Percentiles rank a stretch among this genome's conserved stretches.
phyloP scores from a whole-genome alignment of 139 green algal genomes.

The Coccomyxa sp. region DNA sequence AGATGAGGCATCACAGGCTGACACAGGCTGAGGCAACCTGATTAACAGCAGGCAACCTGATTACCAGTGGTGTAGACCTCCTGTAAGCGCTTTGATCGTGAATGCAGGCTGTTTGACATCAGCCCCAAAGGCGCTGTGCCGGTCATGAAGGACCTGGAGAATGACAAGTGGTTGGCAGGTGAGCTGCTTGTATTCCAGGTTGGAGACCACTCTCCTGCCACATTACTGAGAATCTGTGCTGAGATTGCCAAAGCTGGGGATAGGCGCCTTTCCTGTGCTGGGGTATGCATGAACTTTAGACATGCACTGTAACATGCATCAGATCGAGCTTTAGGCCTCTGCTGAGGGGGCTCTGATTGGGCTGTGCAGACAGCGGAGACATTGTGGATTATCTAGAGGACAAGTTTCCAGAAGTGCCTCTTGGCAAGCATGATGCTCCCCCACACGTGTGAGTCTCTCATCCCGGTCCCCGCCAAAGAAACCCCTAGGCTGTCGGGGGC shows the following conservation, averaged over 20 bases:
- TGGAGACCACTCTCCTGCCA: too few relatives aligned
- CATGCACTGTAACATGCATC: not conserved
- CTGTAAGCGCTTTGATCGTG: not conserved
- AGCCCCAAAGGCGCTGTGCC: conserved; percentile 75
- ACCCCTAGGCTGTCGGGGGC: too few relatives aligned
- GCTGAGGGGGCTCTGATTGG: not conserved
- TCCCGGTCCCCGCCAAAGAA: too few relatives aligned
- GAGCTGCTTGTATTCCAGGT: not conserved
- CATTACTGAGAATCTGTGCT: too few relatives aligned
- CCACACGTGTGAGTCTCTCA: conserved; percentile 39
- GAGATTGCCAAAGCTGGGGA: too few relatives aligned
- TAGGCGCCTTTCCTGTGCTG: not conserved
- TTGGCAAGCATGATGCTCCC: conserved; percentile 35
- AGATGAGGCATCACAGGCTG: too few relatives aligned
- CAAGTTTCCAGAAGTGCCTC: conserved; percentile 49
- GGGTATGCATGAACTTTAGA: not conserved
- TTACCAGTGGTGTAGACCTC: too few relatives aligned
- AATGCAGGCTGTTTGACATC: conserved; percentile 25
- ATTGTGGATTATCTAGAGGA: conserved; percentile 75
- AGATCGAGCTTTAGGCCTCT: not conserved
- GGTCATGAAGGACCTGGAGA: conserved; percentile 64
- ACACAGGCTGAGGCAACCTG: too few relatives aligned
- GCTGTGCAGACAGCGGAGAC: conserved; percentile 45
- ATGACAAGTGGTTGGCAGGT: conserved; percentile 37
- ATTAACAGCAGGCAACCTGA: too few relatives aligned